Evolutionary conservation across 495 filamentous ascomycete genomes (phyloP).

Genomic region (Penicillium egyptiacum): DNA sequence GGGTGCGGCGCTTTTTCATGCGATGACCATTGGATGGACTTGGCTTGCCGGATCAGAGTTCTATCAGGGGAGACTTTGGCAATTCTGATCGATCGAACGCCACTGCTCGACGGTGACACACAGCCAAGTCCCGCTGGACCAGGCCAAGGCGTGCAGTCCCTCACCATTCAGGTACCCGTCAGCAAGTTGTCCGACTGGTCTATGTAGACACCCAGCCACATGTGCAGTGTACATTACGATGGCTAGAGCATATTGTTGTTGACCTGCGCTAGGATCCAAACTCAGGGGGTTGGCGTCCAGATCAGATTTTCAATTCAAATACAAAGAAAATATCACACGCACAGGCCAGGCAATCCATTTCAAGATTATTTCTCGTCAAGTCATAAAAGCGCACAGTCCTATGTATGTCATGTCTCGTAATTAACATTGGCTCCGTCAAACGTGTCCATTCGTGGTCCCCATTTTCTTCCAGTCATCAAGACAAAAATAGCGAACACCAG

Average conservation of each 20-base stretch:
- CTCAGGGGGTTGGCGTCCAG: not conserved
- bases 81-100: slow-evolving; percentile 11
- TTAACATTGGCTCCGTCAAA: not conserved
- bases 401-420: slow-evolving; percentile 14
- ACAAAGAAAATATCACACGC: not conserved
- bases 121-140: slow-evolving; percentile 1
- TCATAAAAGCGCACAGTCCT: not conserved
- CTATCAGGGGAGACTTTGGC: not conserved
- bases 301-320: not conserved
- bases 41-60: not conserved
- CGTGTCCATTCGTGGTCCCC: not conserved
- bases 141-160: not conserved
- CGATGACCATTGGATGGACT: not conserved
- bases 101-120: slow-evolving; percentile 7
- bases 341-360: not conserved
- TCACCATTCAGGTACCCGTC: not conserved
- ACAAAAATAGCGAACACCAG: slow-evolving; percentile 3
- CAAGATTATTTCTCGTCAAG: not conserved
- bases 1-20: slow-evolving; percentile 7
- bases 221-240: not conserved
- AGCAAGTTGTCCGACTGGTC: not conserved
- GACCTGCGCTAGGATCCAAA: not conserved
- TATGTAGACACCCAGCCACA: not conserved
- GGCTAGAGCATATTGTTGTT: not conserved
- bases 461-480: not conserved